Evolutionary conservation across 2,329 filamentous ascomycete genomes (phyloP), one percentile per base, ranked within the genome.

Genomic region (Ceratocystis cubensis): DNA sequence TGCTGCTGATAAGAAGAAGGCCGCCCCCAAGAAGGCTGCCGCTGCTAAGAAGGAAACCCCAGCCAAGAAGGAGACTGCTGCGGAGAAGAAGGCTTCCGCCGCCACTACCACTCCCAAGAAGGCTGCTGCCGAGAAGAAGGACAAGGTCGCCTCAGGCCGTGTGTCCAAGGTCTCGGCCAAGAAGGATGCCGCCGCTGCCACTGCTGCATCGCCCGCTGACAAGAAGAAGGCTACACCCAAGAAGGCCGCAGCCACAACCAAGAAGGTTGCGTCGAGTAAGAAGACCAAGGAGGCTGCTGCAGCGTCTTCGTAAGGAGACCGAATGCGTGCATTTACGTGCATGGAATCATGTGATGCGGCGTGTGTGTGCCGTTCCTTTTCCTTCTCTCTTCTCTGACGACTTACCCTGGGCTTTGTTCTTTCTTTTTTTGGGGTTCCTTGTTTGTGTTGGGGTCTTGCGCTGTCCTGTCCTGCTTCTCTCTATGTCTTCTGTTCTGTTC

Each of bases 21-120:
- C 73, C 25, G 75, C 76, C 70, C 72, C 75, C 65, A 78, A 78
- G 75, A 64, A 69, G 65, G 61, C 63, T 20, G 10, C 62, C 3
- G 45, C 69, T 67, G 72, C 72, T 56, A 73, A 73, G 70, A 73
- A 73, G 70, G 69, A 70, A 65, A 22, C 46, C 4, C 68, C 70
- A 33, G 67, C 69, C 53, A 64, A 67, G 53, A 75, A 74, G 72
- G 71, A 75, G 68, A 63, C 66, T n/a, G 72, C 75, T 68, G 69
- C 69, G 15, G 85, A 85, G 64, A 90, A 89, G 84, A 88, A 88
- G 79, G 73, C 46, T 50, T n/a, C 46, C 22, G 46, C 46, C n/a
- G 17, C 46, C 5, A 76, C 64, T 56, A 64, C 73, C 25, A 75
- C 76, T 71, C 71, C 75, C 64, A 78, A 78, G 75, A 74, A 74